These are phyloP conservation scores for Hortaea werneckii DNA, from an alignment of 2,329 filamentous ascomycete genomes.

Conservation along the genomic window DNA sequence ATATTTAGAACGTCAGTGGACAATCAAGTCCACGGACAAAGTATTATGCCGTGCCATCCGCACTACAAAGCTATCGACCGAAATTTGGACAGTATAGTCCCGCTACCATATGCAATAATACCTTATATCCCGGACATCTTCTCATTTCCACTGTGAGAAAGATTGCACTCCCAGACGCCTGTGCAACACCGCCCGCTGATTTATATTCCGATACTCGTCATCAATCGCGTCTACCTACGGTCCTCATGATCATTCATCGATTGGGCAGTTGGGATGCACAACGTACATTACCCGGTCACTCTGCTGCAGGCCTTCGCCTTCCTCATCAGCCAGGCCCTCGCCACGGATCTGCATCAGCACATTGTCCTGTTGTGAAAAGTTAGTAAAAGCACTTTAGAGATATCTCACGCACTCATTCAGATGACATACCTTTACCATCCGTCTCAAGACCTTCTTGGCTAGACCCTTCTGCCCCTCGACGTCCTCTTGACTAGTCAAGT, in stretches of 20 bases:
- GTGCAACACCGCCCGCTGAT: not conserved
- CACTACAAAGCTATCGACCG: no score
- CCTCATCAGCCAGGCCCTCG: slow-evolving; percentile 76
- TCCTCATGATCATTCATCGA: slow-evolving; percentile 48
- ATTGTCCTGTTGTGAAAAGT: slow-evolving; percentile 39
- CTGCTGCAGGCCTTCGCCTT: slow-evolving; percentile 46
- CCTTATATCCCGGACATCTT: no score
- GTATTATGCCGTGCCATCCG: no score
- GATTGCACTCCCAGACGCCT: no score
- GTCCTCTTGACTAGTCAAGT: slow-evolving; percentile 71
- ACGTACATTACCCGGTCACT: slow-evolving; percentile 63
- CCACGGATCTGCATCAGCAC: slow-evolving; percentile 57
- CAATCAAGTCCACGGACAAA: no score
- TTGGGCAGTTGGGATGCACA: slow-evolving; percentile 83
- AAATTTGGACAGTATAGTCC: no score
- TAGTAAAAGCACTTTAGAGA: not conserved
- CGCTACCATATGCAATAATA: no score
- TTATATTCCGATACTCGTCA: not conserved
- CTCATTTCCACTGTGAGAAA: no score
- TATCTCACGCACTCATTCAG: not conserved
- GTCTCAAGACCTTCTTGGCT: slow-evolving; percentile 77
- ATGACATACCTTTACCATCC: slow-evolving; percentile 79
- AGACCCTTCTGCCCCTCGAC: slow-evolving; percentile 64
- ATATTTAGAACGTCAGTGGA: no score
- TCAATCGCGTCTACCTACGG: not conserved